These are phyloP conservation scores for Penicillium sp. DNA, from an alignment of 2,329 filamentous ascomycete species.

Conservation along the genomic window DNA sequence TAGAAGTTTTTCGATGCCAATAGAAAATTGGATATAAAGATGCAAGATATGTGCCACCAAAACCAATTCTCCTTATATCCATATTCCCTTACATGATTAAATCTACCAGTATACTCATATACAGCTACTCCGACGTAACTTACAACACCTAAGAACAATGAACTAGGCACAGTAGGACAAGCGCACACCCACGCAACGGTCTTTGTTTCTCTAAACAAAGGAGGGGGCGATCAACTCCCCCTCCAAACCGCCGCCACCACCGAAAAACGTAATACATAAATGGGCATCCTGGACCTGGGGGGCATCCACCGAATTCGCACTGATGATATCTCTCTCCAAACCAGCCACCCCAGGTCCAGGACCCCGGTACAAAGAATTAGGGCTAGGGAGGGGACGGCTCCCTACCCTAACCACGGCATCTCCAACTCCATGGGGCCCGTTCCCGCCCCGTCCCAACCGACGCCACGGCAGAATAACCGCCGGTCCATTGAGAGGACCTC, in stretches of 20 bases:
- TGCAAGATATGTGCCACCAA: background rate
- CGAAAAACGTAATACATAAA: background rate
- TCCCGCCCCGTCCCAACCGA: constrained; percentile 35
- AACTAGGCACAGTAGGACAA: background rate
- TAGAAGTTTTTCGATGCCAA: background rate
- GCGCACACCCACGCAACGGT: background rate
- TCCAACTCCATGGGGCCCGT: constrained; percentile 35
- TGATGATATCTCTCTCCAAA: background rate
- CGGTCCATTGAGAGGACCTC: constrained; percentile 26
- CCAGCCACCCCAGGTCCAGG: constrained; percentile 3
- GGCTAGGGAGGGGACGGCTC: constrained; percentile 7
- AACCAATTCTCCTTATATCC: background rate
- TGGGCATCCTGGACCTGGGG: constrained; percentile 4
- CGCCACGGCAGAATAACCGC: constrained; percentile 30
- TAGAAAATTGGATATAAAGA: constrained; percentile 1
- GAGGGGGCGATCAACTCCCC: constrained; percentile 1
- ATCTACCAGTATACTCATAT: background rate
- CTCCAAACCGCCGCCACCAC: background rate
- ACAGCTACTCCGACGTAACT: background rate
- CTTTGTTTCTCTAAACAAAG: constrained; percentile 1
- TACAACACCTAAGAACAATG: background rate
- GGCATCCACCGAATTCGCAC: background rate
- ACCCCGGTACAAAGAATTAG: background rate
- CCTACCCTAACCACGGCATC: constrained; percentile 3
- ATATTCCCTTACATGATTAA: background rate